Evolutionary conservation across 1,139 yeast genomes (phyloP).

Genomic region (Yamadazyma triangularis): DNA sequence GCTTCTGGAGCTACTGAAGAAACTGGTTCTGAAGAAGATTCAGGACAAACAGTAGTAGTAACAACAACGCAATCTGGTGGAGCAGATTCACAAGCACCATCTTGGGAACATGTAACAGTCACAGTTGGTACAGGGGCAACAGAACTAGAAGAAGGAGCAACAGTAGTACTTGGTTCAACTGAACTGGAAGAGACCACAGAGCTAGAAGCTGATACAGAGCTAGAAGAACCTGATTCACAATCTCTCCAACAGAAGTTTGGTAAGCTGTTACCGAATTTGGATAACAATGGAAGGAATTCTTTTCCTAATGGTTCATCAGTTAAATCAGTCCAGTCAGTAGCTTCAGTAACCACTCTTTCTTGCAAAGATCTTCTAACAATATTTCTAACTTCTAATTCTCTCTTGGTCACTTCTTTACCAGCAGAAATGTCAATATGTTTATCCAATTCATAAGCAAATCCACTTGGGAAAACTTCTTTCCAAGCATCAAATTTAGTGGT

Average conservation of each 20-base stretch:
- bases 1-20: no score
- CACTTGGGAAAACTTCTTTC: conserved; percentile 10
- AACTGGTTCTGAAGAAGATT: background rate
- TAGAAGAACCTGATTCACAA: conserved; percentile 6
- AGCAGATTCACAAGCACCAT: background rate
- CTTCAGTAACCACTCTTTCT: background rate
- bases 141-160: background rate
- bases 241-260: conserved; percentile 29
- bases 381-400: conserved; percentile 9
- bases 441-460: conserved; percentile 9
- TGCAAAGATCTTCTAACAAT: conserved; percentile 4
- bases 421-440: background rate
- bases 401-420: conserved; percentile 5
- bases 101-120: background rate
- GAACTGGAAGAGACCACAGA: conserved; percentile 4
- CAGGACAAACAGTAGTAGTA: background rate
- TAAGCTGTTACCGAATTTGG: conserved; percentile 8
- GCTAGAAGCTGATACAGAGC: background rate
- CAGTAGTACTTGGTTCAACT: conserved; percentile 2
- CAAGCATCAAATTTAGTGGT: conserved; percentile 14
- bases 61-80: background rate
- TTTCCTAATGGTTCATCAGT: background rate
- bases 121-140: background rate
- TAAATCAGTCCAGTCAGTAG: background rate
- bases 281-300: background rate